Conservation (phyloP, 257 asterid genomes). For the Plectranthus barbatus region DNA sequence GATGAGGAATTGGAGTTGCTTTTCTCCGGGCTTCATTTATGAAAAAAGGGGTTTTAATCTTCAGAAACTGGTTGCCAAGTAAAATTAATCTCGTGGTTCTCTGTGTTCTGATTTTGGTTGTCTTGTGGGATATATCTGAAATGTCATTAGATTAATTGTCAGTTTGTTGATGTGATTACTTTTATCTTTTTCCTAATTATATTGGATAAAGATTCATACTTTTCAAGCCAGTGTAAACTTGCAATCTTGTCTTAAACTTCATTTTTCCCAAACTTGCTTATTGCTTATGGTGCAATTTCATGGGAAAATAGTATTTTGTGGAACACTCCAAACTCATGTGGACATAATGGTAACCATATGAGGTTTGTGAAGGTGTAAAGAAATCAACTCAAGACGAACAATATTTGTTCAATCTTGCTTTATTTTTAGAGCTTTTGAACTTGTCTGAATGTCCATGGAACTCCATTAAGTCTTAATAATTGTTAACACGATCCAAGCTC, state of each 20-base stretch:
- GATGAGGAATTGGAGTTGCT: conserved; percentile 83
- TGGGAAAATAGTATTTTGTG: not conserved
- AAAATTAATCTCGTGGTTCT: not conserved
- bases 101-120: not conserved
- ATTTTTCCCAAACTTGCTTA: not conserved
- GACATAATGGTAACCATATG: not conserved
- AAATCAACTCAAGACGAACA: too few species aligned
- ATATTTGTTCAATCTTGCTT: too few species aligned
- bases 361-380: not conserved
- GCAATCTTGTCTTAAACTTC: not conserved
- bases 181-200: too few species aligned
- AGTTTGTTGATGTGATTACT: not conserved
- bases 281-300: not conserved
- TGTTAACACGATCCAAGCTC: too few species aligned
- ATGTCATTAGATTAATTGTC: not conserved
- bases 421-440: too few species aligned
- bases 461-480: too few species aligned
- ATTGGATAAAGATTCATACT: too few species aligned
- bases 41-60: conserved; percentile 17
- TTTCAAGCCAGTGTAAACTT: not conserved
- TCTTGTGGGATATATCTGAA: not conserved
- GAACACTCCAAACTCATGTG: not conserved
- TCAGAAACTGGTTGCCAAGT: not conserved
- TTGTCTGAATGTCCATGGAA: too few species aligned
- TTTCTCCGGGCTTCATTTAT: conserved; percentile 68